phyloP scores from a whole-genome alignment of 2,329 filamentous ascomycete species.

The Didymella glomerata region DNA sequence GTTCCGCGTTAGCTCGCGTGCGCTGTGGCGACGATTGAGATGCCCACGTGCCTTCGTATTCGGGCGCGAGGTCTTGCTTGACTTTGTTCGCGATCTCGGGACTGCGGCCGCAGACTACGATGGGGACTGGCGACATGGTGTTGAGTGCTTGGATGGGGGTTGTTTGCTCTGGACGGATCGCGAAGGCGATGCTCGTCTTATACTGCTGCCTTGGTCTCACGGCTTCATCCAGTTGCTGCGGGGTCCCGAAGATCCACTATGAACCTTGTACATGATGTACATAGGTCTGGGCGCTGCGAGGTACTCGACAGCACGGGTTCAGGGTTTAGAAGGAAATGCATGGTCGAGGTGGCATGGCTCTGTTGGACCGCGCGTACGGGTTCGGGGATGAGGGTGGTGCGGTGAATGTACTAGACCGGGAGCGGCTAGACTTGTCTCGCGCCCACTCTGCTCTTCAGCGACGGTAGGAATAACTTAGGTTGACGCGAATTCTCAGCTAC shows the following conservation, averaged over 20 bases:
- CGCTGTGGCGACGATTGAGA: no score
- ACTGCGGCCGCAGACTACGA: background rate
- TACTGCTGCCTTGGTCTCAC: background rate
- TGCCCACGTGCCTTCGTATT: background rate
- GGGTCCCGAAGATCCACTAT: background rate
- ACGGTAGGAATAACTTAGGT: background rate
- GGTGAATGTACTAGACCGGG: background rate
- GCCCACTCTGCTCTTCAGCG: background rate
- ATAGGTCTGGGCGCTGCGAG: background rate
- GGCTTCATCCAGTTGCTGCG: background rate
- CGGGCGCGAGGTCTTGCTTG: background rate
- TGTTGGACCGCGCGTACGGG: no score
- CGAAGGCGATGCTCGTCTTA: background rate
- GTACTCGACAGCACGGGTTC: background rate
- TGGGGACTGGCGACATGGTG: background rate
- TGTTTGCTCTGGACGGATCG: background rate
- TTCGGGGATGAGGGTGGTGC: background rate
- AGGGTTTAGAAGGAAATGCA: background rate
- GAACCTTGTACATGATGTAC: background rate
- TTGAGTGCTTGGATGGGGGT: background rate
- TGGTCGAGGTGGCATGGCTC: background rate
- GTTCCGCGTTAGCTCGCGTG: no score
- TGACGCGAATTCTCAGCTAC: background rate
- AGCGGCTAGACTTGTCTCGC: background rate
- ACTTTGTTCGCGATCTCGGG: background rate